Conservation (phyloP, 2,329 filamentous ascomycete species). For the Xenosphaeropsis pyriputrescens region DNA sequence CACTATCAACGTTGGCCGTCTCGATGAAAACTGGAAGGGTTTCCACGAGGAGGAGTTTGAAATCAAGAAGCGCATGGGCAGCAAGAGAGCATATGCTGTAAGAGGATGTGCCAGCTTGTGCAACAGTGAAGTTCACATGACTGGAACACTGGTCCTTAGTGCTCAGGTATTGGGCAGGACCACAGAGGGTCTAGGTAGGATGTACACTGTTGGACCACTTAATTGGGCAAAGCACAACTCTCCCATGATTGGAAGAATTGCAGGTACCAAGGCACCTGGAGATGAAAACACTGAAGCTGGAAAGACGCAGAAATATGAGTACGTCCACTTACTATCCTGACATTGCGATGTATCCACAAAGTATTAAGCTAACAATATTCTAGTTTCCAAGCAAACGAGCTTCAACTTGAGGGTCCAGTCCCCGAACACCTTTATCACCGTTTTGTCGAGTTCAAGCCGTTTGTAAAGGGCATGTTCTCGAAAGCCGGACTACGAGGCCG, state of each 20-base stretch:
- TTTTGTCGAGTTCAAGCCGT: conserved; percentile 84
- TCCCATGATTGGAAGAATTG: conserved; percentile 71
- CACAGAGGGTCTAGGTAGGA: conserved; percentile 47
- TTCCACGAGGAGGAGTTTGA: conserved; percentile 49
- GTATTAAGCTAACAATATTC: conserved; percentile 6
- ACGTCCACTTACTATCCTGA: conserved; percentile 18
- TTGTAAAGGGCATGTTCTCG: conserved; percentile 81
- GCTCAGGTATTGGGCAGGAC: conserved; percentile 68
- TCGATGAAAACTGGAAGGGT: conserved; percentile 55
- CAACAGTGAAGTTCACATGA: conserved; percentile 46
- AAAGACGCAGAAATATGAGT: conserved; percentile 63
- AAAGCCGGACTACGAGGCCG: conserved; percentile 62
- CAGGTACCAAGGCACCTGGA: conserved; percentile 52
- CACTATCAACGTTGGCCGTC: conserved; percentile 45
- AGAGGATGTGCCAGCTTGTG: conserved; percentile 54
- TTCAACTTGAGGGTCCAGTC: conserved; percentile 75
- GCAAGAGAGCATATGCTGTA: conserved; percentile 72
- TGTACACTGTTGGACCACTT: conserved; percentile 69
- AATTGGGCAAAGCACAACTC: conserved; percentile 74
- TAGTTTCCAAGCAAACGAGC: conserved; percentile 85
- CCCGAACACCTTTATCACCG: conserved; percentile 74
- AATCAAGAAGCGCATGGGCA: conserved; percentile 72
- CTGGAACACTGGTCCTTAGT: conserved; percentile 56
- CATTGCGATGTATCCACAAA: not conserved
- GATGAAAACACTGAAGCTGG: conserved; percentile 18